These are phyloP conservation scores for Hortaea sp. DNA, from an alignment of 2,329 filamentous ascomycete genomes.

Conservation along the genomic window DNA sequence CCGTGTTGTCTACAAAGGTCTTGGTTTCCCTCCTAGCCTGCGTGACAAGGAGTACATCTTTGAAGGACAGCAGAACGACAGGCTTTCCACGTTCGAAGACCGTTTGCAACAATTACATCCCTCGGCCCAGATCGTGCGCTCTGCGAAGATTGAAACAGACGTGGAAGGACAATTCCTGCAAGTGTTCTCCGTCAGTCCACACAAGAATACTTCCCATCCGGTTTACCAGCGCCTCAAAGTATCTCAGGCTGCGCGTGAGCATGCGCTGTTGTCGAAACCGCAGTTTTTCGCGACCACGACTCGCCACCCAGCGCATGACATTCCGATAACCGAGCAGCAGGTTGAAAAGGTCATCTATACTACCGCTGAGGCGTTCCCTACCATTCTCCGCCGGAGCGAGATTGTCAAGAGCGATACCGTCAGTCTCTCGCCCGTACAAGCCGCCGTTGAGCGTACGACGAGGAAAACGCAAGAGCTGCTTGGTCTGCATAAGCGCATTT, in stretches of 20 bases:
- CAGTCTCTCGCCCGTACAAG: slow-evolving; percentile 64
- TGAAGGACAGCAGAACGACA: slow-evolving; percentile 68
- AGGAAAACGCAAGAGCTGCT: slow-evolving; percentile 83
- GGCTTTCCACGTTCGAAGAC: slow-evolving; percentile 73
- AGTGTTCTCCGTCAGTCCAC: slow-evolving; percentile 67
- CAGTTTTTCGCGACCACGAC: slow-evolving; percentile 67
- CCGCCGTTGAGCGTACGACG: slow-evolving; percentile 81
- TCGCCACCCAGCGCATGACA: slow-evolving; percentile 53
- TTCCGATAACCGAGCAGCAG: slow-evolving; percentile 58
- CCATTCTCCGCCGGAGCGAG: slow-evolving; percentile 79
- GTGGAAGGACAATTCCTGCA: slow-evolving; percentile 86
- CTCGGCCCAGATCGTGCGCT: slow-evolving; percentile 65
- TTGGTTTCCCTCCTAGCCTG: slow-evolving; percentile 72
- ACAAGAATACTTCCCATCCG: slow-evolving; percentile 71
- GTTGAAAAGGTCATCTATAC: slow-evolving; percentile 79
- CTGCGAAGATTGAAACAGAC: slow-evolving; percentile 54
- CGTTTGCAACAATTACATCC: slow-evolving; percentile 88
- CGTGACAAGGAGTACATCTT: slow-evolving; percentile 90
- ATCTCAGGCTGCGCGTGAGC: slow-evolving; percentile 73
- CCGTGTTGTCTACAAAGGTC: slow-evolving; percentile 77
- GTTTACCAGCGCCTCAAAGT: slow-evolving; percentile 85
- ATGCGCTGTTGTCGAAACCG: slow-evolving; percentile 69
- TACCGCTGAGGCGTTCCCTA: slow-evolving; percentile 79
- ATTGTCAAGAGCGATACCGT: slow-evolving; percentile 60
- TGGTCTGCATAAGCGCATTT: slow-evolving; percentile 61